Conservation (phyloP, 2,329 filamentous ascomycete species). For the Fusarium neocosmosporiellum region DNA sequence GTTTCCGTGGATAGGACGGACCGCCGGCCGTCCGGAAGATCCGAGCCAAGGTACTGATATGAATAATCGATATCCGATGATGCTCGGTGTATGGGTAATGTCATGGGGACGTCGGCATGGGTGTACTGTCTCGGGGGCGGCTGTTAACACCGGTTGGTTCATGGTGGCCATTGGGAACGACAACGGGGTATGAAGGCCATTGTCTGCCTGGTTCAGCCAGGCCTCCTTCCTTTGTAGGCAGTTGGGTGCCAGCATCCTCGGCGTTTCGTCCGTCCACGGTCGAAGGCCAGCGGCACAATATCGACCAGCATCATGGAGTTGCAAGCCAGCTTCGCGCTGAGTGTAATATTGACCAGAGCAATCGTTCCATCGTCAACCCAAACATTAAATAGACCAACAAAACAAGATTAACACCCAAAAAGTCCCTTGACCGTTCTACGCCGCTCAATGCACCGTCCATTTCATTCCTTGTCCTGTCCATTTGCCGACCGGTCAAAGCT, state of each 20-base stretch:
- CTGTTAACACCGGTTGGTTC: neutral
- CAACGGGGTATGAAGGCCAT: neutral
- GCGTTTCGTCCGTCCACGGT: neutral
- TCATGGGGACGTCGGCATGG: neutral
- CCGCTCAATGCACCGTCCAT: constrained; percentile 37
- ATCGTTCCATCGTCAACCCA: constrained; percentile 20
- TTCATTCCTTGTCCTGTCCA: constrained; percentile 21
- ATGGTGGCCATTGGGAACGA: neutral
- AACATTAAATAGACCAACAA: constrained; percentile 7
- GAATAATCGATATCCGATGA: constrained; percentile 12
- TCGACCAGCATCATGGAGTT: constrained; percentile 16
- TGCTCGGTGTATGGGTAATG: constrained; percentile 13
- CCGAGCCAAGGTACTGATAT: constrained; percentile 19
- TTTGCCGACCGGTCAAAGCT: constrained; percentile 32
- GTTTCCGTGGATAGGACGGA: neutral
- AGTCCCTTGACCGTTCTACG: constrained; percentile 15
- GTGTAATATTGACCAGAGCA: constrained; percentile 26
- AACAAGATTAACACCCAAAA: constrained; percentile 3
- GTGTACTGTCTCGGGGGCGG: neutral
- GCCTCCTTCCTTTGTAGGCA: neutral
- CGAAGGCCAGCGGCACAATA: neutral
- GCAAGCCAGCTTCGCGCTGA: constrained; percentile 24
- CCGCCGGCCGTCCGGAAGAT: constrained; percentile 10
- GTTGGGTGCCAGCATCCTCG: neutral
- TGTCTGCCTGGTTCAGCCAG: neutral